Conservation (phyloP, 2,329 filamentous ascomycete genomes). For the Immersiporthe knoxdaviesiana region DNA sequence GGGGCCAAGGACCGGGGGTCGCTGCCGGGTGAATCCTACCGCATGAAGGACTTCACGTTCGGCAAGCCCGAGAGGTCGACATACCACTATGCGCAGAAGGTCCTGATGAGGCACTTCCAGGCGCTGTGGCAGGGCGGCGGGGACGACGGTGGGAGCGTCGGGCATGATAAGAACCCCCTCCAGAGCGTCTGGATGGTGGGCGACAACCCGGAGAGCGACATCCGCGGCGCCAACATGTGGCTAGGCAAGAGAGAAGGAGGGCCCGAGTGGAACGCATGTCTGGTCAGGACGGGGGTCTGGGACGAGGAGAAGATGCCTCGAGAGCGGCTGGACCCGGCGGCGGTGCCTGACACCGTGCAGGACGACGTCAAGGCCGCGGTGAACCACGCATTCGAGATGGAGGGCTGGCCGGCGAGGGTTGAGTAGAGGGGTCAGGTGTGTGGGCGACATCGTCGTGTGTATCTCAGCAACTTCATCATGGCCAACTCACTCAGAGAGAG, state of each 20-base stretch:
- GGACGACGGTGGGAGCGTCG: not conserved
- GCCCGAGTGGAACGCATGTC: constrained; percentile 67
- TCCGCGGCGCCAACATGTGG: constrained; percentile 82
- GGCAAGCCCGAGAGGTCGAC: constrained; percentile 82
- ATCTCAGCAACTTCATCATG: too few species aligned
- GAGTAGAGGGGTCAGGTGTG: constrained; percentile 5
- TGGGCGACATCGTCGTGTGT: too few species aligned
- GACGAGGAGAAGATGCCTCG: constrained; percentile 30
- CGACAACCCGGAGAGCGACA: constrained; percentile 88
- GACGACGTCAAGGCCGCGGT: constrained; percentile 79
- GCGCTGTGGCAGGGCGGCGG: constrained; percentile 42
- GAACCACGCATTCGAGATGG: constrained; percentile 70
- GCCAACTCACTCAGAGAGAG: not conserved
- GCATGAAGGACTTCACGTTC: constrained; percentile 42
- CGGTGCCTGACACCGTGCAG: constrained; percentile 48
- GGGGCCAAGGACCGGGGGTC: not conserved
- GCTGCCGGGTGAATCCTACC: constrained; percentile 35
- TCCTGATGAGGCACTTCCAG: constrained; percentile 60
- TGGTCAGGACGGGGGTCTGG: constrained; percentile 84
- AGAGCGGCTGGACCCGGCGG: not conserved
- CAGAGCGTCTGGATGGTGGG: constrained; percentile 91
- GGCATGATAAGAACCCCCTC: constrained; percentile 43
- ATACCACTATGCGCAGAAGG: constrained; percentile 81
- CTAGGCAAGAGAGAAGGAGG: constrained; percentile 45
- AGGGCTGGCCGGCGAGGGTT: constrained; percentile 45